These are phyloP conservation scores for Globisporangium nunn DNA, from an alignment of 352 stramenopile genomes.

Conservation along the genomic window DNA sequence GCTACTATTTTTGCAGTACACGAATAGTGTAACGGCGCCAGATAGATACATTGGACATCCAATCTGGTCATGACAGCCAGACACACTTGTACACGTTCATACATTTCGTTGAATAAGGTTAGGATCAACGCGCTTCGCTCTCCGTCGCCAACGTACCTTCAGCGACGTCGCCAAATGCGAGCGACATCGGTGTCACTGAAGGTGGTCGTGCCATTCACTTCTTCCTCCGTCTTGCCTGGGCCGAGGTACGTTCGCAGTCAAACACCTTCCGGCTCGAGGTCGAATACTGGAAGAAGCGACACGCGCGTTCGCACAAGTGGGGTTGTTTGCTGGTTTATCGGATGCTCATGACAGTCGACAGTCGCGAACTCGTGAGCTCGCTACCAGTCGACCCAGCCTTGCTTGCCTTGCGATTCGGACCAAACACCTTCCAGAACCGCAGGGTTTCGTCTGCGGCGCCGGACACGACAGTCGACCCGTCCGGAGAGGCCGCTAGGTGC, in stretches of 20 bases:
- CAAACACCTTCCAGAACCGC: conserved; percentile 99
- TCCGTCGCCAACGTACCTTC: neutral
- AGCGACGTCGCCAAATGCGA: neutral
- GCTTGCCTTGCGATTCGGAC: conserved; percentile 65
- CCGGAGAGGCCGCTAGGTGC: conserved; percentile 94
- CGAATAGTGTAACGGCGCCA: neutral
- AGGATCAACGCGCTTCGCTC: neutral
- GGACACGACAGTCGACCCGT: conserved; percentile 96
- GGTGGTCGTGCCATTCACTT: no score
- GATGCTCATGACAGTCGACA: conserved; percentile 81
- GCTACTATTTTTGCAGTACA: no score
- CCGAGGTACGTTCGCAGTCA: neutral
- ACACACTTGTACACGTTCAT: neutral
- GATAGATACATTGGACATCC: neutral
- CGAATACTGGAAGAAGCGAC: neutral
- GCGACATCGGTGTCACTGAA: neutral
- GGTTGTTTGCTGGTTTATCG: conserved; percentile 27
- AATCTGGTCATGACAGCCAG: neutral
- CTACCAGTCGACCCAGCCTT: conserved; percentile 46
- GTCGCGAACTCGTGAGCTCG: conserved; percentile 54
- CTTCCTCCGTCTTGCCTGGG: neutral
- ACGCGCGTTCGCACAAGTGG: neutral
- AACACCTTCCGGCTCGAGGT: neutral
- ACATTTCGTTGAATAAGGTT: conserved; percentile 2
- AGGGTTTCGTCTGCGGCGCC: conserved; percentile 98